Evolutionary conservation across 805 yeast species (phyloP), one percentile per base, ranked within the genome.

Genomic region (Metschnikowia shivogae): DNA sequence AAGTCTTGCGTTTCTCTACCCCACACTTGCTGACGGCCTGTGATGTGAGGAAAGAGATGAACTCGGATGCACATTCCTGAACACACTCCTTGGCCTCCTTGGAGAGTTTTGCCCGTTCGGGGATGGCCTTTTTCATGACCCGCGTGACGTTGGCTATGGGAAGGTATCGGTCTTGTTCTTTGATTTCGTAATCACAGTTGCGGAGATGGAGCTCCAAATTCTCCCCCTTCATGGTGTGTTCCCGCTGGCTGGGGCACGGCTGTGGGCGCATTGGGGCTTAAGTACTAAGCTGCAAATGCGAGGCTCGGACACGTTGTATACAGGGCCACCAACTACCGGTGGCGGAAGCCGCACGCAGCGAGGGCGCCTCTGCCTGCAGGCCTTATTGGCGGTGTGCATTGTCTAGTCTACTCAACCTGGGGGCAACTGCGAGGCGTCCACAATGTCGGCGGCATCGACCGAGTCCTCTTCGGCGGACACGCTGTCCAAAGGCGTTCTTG

Each of bases 351-450:
- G 13, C 32, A 29, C 13, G 4, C 13, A n/a, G n/a, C n/a, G n/a
- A n/a, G n/a, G n/a, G 17, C 17, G 17, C 17, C 17, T 17, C 17
- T 17, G 17, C 17, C 17, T 17, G 17, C 17, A 17, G 17, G 17
- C 2, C 17, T 17, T 17, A 17, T 17, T 17, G 17, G 17, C 17
- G 17, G 17, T 17, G 17, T 17, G 17, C 17, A 17, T 17, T 17
- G 3, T 17, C 14, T 29, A 29, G 26, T 22, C 8, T 22, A 7
- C 2, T 24, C 76, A 92, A 78, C 99, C 98, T 24, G 99, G 99
- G 50, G 99, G 99, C 60, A 92, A 77, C 68, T 84, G 88, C 44
- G 92, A 78, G 54, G 84, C 85, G 65, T 92, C 98, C 49, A 89
- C 95, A 55, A 81, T 79, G 45, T 85, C 87, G 45, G 73, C 67